phyloP scores from a whole-genome alignment of 257 asterid genomes.

The Solanum pinnatisectum region DNA sequence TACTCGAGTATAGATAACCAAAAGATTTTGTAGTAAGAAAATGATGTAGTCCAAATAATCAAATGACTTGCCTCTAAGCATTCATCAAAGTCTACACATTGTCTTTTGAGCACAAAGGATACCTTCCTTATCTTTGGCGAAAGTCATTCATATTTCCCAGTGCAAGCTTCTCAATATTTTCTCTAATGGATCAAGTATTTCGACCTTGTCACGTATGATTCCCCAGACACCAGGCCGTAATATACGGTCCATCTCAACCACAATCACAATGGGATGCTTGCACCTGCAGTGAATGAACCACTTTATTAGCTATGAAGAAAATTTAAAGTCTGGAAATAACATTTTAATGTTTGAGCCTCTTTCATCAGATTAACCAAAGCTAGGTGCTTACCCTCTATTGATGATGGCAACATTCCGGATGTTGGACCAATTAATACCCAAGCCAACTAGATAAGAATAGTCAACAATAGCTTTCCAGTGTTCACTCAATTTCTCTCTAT shows the following conservation, averaged over 20 bases:
- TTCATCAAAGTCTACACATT: constrained; percentile 63
- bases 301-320: no score
- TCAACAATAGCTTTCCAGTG: no score
- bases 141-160: constrained; percentile 85
- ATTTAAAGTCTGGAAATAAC: no score
- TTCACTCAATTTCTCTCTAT: no score
- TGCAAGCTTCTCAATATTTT: constrained; percentile 60
- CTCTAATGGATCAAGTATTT: constrained; percentile 71
- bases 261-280: constrained; percentile 60
- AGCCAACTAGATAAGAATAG: no score
- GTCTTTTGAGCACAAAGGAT: constrained; percentile 76
- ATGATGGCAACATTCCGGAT: no score
- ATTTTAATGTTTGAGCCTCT: no score
- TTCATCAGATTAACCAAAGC: no score
- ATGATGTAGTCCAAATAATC: not conserved
- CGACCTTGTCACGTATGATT: constrained; percentile 71
- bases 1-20: not conserved
- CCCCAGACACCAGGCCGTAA: constrained; percentile 85
- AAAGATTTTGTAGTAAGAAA: not conserved
- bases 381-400: no score
- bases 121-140: constrained; percentile 64
- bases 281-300: constrained; percentile 37
- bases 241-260: constrained; percentile 83
- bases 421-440: no score
- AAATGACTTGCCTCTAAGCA: not conserved